These are phyloP conservation scores for Arxiozyma heterogenica DNA, from an alignment of 1,139 yeast genomes.

Conservation along the genomic window DNA sequence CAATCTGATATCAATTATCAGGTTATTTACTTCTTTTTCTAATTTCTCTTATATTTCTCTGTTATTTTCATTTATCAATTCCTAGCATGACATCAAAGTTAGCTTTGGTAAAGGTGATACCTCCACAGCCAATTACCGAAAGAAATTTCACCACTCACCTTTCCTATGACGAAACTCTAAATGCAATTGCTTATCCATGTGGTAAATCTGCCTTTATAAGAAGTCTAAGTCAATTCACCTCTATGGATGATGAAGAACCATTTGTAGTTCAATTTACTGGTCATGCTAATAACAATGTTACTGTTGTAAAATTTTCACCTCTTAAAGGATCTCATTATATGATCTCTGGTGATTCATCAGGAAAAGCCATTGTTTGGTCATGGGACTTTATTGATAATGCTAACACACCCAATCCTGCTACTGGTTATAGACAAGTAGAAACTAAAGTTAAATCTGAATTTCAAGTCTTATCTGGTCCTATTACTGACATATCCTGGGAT, in stretches of 20 bases:
- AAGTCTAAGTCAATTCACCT: slow-evolving; percentile 41
- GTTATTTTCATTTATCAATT: neutral
- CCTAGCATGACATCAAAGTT: neutral
- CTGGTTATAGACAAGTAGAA: slow-evolving; percentile 30
- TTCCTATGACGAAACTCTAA: slow-evolving; percentile 59
- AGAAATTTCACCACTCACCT: slow-evolving; percentile 58
- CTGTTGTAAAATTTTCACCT: slow-evolving; percentile 81
- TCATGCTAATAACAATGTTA: slow-evolving; percentile 55
- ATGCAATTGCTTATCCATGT: slow-evolving; percentile 68
- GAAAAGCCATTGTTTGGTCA: slow-evolving; percentile 86
- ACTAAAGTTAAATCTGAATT: slow-evolving; percentile 70
- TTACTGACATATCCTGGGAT: slow-evolving; percentile 87
- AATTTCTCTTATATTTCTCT: neutral
- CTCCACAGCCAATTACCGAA: slow-evolving; percentile 77
- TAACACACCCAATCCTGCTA: neutral
- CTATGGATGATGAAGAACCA: slow-evolving; percentile 25
- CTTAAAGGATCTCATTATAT: slow-evolving; percentile 63
- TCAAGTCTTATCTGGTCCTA: slow-evolving; percentile 71
- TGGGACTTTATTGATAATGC: slow-evolving; percentile 12
- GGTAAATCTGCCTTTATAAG: slow-evolving; percentile 76
- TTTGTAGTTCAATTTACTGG: slow-evolving; percentile 51
- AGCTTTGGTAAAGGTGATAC: slow-evolving; percentile 30
- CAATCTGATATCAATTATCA: too few relatives aligned
- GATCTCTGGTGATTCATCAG: slow-evolving; percentile 87
- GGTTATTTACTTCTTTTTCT: too few relatives aligned